Percentiles rank a stretch among this genome's conserved stretches.
These are phyloP conservation scores for Physcomitrellopsis africana DNA, from an alignment of 225 moss, liverwort and hornwort species.

Conservation along the genomic window DNA sequence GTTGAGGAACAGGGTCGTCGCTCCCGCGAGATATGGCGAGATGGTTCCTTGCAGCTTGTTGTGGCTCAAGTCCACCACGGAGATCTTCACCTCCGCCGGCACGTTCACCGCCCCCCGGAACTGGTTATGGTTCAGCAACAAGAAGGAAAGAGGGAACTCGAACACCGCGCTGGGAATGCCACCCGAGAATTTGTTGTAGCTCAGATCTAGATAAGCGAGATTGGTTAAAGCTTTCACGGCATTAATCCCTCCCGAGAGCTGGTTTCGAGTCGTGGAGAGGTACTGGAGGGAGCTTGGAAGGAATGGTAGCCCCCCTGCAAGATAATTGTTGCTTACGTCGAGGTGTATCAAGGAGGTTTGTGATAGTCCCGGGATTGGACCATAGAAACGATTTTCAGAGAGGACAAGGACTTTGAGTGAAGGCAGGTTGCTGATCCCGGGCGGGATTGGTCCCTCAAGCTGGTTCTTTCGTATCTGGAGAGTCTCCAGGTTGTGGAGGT, in stretches of 20 bases:
- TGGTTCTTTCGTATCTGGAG: conserved; percentile 52
- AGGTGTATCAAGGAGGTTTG: conserved; percentile 34
- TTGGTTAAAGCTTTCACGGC: conserved; percentile 25
- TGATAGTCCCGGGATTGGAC: conserved; percentile 26
- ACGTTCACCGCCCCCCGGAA: conserved; percentile 47
- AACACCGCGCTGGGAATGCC: conserved; percentile 48
- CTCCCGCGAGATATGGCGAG: conserved; percentile 50
- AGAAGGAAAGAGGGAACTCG: conserved; percentile 32
- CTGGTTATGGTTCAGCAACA: conserved; percentile 58
- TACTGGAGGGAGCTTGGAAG: conserved; percentile 48
- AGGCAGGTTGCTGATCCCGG: conserved; percentile 15
- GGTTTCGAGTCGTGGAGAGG: conserved; percentile 51
- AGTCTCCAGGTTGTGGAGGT: conserved; percentile 39
- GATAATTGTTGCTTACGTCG: conserved; percentile 48
- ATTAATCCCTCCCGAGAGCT: conserved; percentile 26
- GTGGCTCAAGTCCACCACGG: conserved; percentile 56
- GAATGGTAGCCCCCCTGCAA: conserved; percentile 37
- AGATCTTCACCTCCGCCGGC: conserved; percentile 37
- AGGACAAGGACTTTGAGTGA: conserved; percentile 36
- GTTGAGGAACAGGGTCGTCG: conserved; percentile 61
- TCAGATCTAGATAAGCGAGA: conserved; percentile 51
- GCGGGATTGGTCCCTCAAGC: conserved; percentile 38
- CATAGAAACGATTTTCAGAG: conserved; percentile 50
- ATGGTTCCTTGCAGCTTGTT: conserved; percentile 53
- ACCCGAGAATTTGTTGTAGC: conserved; percentile 42